A percentile compares a stretch with the other conserved stretches of the same genome.
phyloP scores from a whole-genome alignment of 345 rosid species.

The Eucalyptus regnans region DNA sequence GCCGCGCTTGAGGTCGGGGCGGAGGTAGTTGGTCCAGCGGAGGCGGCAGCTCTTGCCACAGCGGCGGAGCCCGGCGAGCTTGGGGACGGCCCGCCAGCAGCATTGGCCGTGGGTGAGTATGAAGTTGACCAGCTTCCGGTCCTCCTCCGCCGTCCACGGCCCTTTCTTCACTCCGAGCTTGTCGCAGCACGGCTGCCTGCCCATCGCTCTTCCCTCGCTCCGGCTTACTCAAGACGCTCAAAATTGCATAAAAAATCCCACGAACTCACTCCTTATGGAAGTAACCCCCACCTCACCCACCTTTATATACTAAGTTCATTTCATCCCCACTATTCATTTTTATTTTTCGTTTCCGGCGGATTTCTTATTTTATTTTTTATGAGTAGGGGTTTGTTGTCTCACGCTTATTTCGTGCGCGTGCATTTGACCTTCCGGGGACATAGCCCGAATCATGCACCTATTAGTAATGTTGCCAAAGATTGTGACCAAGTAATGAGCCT shows the following conservation, averaged over 20 bases:
- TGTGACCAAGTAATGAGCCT: not conserved
- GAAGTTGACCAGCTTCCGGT: conserved; percentile 62
- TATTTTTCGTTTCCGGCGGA: not conserved
- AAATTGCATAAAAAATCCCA: not conserved
- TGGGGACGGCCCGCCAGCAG: conserved; percentile 85
- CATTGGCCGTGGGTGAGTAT: conserved; percentile 70
- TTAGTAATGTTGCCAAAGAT: not conserved
- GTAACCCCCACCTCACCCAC: conserved; percentile 21
- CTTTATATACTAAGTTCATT: conserved; percentile 22
- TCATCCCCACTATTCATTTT: not conserved
- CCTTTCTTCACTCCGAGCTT: conserved; percentile 78
- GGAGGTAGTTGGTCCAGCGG: conserved; percentile 85
- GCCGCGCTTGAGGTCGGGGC: conserved; percentile 83
- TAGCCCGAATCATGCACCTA: not conserved
- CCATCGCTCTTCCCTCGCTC: not conserved
- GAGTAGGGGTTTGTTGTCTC: not conserved
- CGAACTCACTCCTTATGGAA: not conserved
- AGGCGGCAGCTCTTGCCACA: conserved; percentile 92
- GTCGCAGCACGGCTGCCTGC: conserved; percentile 72
- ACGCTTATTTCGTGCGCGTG: not conserved
- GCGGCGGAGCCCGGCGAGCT: conserved; percentile 75
- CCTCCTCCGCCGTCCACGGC: conserved; percentile 87
- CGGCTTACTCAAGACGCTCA: not conserved
- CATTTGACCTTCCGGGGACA: not conserved
- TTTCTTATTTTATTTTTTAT: not conserved